Evolutionary conservation across 2,329 filamentous ascomycete species (phyloP).

Genomic region (Fusarium irregulare): DNA sequence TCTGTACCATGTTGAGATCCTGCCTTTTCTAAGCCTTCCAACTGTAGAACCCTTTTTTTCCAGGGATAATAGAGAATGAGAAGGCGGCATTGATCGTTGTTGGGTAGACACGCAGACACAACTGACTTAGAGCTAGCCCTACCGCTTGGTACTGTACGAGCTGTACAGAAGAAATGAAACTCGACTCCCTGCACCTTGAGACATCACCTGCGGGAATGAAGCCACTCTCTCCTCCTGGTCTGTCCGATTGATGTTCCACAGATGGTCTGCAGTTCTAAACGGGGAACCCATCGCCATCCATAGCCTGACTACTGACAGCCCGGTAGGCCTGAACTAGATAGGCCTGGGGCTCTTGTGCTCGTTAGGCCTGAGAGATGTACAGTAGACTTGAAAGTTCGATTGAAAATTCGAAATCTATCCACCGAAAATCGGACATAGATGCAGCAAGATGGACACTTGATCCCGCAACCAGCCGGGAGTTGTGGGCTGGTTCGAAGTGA

Average conservation of each 20-base stretch:
- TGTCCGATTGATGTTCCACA: conserved; percentile 35
- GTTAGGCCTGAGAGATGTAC: background rate
- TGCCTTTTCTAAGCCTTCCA: conserved; percentile 18
- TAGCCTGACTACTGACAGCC: background rate
- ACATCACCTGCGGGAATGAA: conserved; percentile 19
- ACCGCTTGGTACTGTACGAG: conserved; percentile 18
- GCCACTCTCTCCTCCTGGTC: conserved; percentile 31
- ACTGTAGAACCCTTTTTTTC: conserved; percentile 19
- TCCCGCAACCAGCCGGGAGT: conserved; percentile 40
- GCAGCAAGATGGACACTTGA: conserved; percentile 19
- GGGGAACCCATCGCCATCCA: background rate
- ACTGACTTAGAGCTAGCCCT: conserved; percentile 21
- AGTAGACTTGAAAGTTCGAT: background rate
- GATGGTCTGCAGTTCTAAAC: conserved; percentile 30
- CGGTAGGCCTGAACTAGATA: background rate
- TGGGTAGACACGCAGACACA: conserved; percentile 32
- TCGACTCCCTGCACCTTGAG: conserved; percentile 10
- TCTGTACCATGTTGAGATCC: conserved; percentile 33
- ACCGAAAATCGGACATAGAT: conserved; percentile 41
- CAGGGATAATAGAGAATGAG: conserved; percentile 19
- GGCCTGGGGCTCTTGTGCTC: background rate
- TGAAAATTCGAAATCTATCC: conserved; percentile 28
- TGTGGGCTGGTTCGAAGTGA: conserved; percentile 29
- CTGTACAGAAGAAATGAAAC: conserved; percentile 22
- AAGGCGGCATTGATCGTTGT: conserved; percentile 32